Conservation (phyloP, 208 protist species). For the Wallacemonas sp. region DNA sequence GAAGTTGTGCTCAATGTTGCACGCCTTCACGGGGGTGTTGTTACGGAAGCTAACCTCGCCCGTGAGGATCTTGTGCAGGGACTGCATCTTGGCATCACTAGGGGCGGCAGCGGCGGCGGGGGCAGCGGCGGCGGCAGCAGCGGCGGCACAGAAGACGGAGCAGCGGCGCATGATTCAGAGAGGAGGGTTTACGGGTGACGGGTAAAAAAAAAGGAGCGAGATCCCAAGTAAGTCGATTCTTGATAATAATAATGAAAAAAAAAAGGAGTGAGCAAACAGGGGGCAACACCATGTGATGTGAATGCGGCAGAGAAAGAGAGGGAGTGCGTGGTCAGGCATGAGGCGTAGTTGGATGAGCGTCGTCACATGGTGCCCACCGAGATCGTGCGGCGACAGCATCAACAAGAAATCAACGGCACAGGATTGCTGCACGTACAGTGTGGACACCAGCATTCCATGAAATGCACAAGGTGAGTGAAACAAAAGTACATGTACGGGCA, state of each 20-base stretch:
- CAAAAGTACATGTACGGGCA: no score
- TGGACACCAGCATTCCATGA: no score
- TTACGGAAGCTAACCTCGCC: conserved; percentile 88
- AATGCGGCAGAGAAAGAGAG: no score
- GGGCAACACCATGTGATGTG: no score
- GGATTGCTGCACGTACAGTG: no score
- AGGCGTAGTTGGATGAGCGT: no score
- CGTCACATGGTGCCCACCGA: no score
- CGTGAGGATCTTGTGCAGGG: conserved; percentile 86
- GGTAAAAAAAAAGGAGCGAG: conserved; percentile 18
- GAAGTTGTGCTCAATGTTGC: conserved; percentile 90
- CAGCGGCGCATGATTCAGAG: conserved; percentile 61
- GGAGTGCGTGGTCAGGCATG: no score
- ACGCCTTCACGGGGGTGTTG: conserved; percentile 82
- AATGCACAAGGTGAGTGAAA: no score
- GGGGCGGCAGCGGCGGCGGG: conserved; percentile 32
- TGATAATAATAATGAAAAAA: conserved; percentile 13
- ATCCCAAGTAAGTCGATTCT: background rate
- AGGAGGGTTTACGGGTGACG: background rate
- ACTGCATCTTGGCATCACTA: conserved; percentile 65
- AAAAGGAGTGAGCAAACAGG: conserved; percentile 9
- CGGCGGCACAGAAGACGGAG: conserved; percentile 36
- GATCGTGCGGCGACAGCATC: no score
- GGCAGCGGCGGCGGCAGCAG: conserved; percentile 40
- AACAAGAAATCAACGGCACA: no score